Evolutionary conservation across 805 yeast genomes (phyloP).

Genomic region (Blastobotrys chiropterorum): DNA sequence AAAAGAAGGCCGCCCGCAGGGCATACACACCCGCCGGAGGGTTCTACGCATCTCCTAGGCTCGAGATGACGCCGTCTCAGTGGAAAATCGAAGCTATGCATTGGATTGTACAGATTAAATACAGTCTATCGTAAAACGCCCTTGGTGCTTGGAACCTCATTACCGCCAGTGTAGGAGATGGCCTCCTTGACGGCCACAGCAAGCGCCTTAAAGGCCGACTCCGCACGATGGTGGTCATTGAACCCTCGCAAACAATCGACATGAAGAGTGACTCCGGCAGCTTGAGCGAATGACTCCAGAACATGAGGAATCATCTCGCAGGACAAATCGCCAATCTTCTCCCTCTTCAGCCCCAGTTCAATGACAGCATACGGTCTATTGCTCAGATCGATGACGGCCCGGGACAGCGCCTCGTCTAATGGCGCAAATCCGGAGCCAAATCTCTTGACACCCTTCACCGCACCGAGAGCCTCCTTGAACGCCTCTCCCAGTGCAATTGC

Average conservation of each 20-base stretch:
- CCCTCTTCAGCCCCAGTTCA: slow-evolving; percentile 85
- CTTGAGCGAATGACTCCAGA: slow-evolving; percentile 86
- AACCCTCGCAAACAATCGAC: slow-evolving; percentile 91
- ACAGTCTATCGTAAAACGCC: slow-evolving; percentile 58
- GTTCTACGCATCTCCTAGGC: too few species aligned
- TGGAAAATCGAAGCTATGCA: too few species aligned
- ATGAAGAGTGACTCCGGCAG: slow-evolving; percentile 85
- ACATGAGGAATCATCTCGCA: slow-evolving; percentile 99
- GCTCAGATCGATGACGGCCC: slow-evolving; percentile 94
- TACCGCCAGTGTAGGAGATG: slow-evolving; percentile 68
- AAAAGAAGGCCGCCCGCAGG: too few species aligned
- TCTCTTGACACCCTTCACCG: slow-evolving; percentile 82
- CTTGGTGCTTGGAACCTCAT: slow-evolving; percentile 94
- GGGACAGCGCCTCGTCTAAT: slow-evolving; percentile 86
- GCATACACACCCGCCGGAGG: too few species aligned
- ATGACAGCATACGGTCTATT: slow-evolving; percentile 89
- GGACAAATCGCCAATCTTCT: slow-evolving; percentile 84
- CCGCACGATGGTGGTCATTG: slow-evolving; percentile 96
- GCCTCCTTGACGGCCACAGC: slow-evolving; percentile 92
- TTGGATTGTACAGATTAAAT: slow-evolving; percentile 1
- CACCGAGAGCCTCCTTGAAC: slow-evolving; percentile 84
- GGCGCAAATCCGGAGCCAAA: slow-evolving; percentile 95
- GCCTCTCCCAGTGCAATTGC: slow-evolving; percentile 89
- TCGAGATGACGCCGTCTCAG: too few species aligned
- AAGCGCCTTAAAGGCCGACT: slow-evolving; percentile 91